These are phyloP conservation scores for Cinnamomum micranthum DNA, from an alignment of 164 flowering plant genomes.

Conservation along the genomic window DNA sequence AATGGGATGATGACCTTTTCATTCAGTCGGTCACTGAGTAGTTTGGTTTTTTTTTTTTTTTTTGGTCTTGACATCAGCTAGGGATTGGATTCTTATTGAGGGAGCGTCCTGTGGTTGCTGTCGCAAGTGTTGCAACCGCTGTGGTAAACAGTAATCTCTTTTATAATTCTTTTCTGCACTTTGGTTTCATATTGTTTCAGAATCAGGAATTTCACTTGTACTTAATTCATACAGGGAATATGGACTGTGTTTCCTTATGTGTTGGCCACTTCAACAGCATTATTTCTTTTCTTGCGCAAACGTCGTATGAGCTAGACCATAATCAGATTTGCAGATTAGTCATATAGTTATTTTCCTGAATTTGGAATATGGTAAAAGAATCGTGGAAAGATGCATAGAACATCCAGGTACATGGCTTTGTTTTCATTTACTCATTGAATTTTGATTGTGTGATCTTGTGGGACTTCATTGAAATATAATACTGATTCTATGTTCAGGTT, in stretches of 20 bases:
- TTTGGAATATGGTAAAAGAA: neutral
- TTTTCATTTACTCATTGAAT: neutral
- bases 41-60: neutral
- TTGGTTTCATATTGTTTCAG: neutral
- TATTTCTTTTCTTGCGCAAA: constrained; percentile 47
- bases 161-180: neutral
- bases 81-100: constrained; percentile 69
- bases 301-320: constrained; percentile 20
- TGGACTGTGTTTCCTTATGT: constrained; percentile 81
- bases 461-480: neutral
- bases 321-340: neutral
- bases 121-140: constrained; percentile 76
- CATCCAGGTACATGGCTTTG: neutral
- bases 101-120: constrained; percentile 66
- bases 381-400: neutral
- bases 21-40: neutral
- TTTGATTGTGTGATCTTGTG: neutral
- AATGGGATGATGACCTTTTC: neutral
- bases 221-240: constrained; percentile 50
- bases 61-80: constrained; percentile 35
- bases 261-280: constrained; percentile 58
- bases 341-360: neutral
- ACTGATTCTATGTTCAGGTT: neutral
- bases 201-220: constrained; percentile 8
- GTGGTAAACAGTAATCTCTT: constrained; percentile 40